Base-by-base conservation (phyloP, 1,284 basidiomycete species). In the Microbotryum lychnidis-dioicae region DNA sequence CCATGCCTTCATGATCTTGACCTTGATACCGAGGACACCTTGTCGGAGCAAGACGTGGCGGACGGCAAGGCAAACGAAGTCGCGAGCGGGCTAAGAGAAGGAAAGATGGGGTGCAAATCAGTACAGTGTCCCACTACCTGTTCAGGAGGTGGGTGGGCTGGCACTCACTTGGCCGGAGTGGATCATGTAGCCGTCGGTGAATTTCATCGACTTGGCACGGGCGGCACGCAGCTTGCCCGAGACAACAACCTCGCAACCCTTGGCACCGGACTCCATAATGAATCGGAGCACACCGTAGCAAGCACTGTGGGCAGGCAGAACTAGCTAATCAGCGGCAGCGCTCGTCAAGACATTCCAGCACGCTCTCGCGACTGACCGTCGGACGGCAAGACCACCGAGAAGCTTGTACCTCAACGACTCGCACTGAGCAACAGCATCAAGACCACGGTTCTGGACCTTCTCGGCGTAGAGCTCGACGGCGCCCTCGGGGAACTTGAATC, bases 211-310 rank as follows among this genome's bases (percentile, higher is more conserved):
- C 82, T 99, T 99, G 76, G 96, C 96, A 84, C 93, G 92, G 72
- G 96, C 96, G 73, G 94, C 96, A 78, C 96, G 92, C 74, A 99
- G 90, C 80, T 99, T 99, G 76, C 96, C 96, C 70, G 94, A 98
- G 70, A 99, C 92, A 75, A 98, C 91, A 70, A 99, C 96, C 80
- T 99, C 96, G 77, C 93, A 97, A 79, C 96, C 96, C 83, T 98
- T 98, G 72, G 96, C 96, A 73, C 91, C 91, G 63, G 93, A 97
- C 82, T 99, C 96, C 96, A 99, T 99, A 73, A 99, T 92, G 83
- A 97, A 99, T 75, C 96, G 91, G 76, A 99, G 91, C 72, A 99
- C 96, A 89, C 96, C 96, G 78, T 97, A 99, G 81, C 94, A 97
- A 64, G 96, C 96, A 77, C 94, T 93, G 68, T 16, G 55, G 10